Evolutionary conservation across 2,329 filamentous ascomycete species (phyloP).

Genomic region (Paramyrothecium sp.): DNA sequence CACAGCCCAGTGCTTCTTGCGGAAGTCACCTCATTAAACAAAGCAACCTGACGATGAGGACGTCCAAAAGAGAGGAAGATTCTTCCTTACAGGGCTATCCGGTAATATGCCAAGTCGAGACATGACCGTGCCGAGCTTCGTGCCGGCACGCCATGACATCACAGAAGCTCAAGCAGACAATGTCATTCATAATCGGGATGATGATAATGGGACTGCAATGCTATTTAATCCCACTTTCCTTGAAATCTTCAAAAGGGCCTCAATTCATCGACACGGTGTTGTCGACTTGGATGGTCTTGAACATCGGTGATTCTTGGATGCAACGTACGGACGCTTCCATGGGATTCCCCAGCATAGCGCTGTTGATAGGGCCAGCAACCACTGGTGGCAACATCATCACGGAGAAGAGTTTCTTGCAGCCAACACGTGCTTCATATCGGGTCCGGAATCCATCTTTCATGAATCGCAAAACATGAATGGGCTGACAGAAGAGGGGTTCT

Average conservation of each 20-base stretch:
- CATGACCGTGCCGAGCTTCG: not conserved
- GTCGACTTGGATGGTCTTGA: constrained; percentile 17
- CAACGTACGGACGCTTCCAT: too few relatives aligned
- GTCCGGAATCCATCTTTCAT: constrained; percentile 3
- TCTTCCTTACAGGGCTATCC: constrained; percentile 15
- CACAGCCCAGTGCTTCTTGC: constrained; percentile 20
- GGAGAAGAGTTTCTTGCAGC: constrained; percentile 16
- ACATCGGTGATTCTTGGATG: constrained; percentile 12
- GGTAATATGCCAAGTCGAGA: constrained; percentile 13
- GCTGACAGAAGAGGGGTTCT: not conserved
- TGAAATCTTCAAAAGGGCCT: constrained; percentile 25
- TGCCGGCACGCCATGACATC: constrained; percentile 10
- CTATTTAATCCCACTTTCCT: constrained; percentile 27
- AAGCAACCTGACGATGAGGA: constrained; percentile 12
- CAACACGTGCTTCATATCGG: constrained; percentile 16
- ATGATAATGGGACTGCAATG: constrained; percentile 6
- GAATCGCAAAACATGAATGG: not conserved
- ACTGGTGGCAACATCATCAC: constrained; percentile 10
- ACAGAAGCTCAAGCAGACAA: not conserved
- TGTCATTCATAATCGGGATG: constrained; percentile 1
- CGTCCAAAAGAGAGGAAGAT: constrained; percentile 13
- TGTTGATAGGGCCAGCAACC: not conserved
- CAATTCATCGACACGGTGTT: constrained; percentile 6
- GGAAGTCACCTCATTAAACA: constrained; percentile 13
- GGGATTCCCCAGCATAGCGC: constrained; percentile 8